Evolutionary conservation across 139 green algal genomes (phyloP), one percentile per base, ranked within the genome.

Genomic region (Micractinium sp.): DNA sequence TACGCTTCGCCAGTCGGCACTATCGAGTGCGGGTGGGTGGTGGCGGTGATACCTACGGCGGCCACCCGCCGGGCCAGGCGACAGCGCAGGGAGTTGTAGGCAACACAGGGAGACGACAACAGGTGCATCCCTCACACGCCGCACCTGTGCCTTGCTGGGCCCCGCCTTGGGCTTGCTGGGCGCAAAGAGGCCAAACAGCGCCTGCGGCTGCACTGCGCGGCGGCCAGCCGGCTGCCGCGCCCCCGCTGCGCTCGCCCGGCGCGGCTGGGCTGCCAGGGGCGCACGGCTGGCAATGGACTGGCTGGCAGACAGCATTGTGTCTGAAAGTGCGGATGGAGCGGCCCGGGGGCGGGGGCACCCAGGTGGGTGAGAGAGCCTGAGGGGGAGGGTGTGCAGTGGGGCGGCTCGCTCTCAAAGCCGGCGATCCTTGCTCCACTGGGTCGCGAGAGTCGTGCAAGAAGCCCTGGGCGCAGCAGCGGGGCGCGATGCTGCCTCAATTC

Each of bases 131-230:
- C 16, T 5, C 63, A 73, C 63, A 73, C 63, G 71, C 71, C 77
- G 2, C 35, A 76, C 81, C 63, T 87, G 63, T 3, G 83, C 38
- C 67, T 80, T 87, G 83, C 56, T 66, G 38, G 83, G 38, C 38
- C 83, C 39, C 1, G 83, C 39, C 39, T 79, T 66, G 38, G 83
- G 27, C 83, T 87, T 87, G 83, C 61, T 19, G 25, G 83, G 83
- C 15, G 83, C 38, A 39, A 87, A 39, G 38, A 87, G 67, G 36
- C 67, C 41, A 66, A 87, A 87, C 22, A 87, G 83, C 16, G 83
- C 83, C 66, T 80, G 83, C 38, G 83, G 33, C 38, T 39, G 83
- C 56, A 75, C 27, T 0, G 83, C 27, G n/a, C 39, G 29, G 36
- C 83, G 67, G n/a, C n/a, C 18, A 56, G 56, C n/a, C 38, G 47